Conservation (phyloP, 208 protist genomes). For the Leishmania major region DNA sequence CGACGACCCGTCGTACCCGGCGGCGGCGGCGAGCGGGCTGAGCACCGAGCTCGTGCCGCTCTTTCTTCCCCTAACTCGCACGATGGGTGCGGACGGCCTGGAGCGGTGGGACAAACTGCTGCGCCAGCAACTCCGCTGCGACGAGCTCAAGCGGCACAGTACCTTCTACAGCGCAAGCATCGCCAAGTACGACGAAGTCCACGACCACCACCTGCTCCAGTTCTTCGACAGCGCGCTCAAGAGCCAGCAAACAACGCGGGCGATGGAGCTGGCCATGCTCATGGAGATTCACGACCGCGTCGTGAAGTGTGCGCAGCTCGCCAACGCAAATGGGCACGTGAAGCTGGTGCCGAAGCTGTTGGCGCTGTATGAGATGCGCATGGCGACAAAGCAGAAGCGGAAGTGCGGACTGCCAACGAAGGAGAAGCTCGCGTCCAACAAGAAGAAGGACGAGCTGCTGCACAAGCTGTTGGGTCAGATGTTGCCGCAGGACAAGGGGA, state of each 20-base stretch:
- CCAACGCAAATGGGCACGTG: conserved; percentile 58
- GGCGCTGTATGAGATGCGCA: conserved; percentile 69
- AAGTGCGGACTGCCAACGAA: conserved; percentile 73
- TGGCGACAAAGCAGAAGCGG: conserved; percentile 58
- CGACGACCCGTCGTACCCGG: conserved; percentile 68
- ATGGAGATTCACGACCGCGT: conserved; percentile 86
- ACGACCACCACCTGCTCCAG: conserved; percentile 79
- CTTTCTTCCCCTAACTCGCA: conserved; percentile 65
- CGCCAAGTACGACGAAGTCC: conserved; percentile 74
- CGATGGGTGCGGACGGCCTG: conserved; percentile 33
- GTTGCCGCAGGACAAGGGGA: conserved; percentile 12
- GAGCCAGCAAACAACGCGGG: conserved; percentile 73
- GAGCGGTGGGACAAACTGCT: conserved; percentile 71
- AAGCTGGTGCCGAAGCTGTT: conserved; percentile 78
- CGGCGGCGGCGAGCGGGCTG: conserved; percentile 64
- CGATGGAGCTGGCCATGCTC: conserved; percentile 77
- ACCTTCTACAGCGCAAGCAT: conserved; percentile 72
- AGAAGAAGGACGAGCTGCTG: conserved; percentile 74
- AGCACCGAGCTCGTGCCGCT: conserved; percentile 68
- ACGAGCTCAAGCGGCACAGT: conserved; percentile 80
- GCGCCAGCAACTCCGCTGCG: conserved; percentile 67
- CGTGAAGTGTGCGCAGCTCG: conserved; percentile 62
- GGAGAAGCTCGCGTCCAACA: conserved; percentile 54
- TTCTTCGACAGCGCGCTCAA: conserved; percentile 70
- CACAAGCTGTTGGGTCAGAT: conserved; percentile 58